A percentile compares a stretch with the other conserved stretches of the same genome.
Evolutionary conservation across 208 protist genomes (phyloP).

Genomic region (Crithidia acanthocephali): DNA sequence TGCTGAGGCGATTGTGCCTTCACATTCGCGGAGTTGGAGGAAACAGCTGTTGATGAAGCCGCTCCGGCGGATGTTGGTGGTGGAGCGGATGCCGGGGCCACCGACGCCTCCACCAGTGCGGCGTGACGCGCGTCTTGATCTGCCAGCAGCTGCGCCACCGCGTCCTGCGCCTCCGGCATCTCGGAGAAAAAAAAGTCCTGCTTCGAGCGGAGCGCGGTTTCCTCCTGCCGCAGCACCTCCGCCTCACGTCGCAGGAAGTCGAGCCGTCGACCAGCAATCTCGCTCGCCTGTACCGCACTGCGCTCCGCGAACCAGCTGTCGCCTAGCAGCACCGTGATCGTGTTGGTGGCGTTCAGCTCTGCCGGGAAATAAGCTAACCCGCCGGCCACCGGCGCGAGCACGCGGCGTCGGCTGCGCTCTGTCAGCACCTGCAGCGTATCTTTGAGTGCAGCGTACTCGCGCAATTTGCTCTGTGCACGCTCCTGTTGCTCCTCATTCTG

Average conservation of each 20-base stretch:
- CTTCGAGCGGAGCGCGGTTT: constrained; percentile 40
- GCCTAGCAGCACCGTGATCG: constrained; percentile 85
- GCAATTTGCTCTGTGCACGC: constrained; percentile 32
- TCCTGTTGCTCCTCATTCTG: constrained; percentile 56
- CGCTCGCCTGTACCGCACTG: constrained; percentile 74
- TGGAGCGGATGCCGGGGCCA: background rate
- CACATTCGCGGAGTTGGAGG: background rate
- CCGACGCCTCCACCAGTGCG: background rate
- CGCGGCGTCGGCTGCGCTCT: constrained; percentile 48
- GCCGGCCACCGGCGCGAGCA: constrained; percentile 82
- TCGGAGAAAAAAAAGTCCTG: constrained; percentile 73
- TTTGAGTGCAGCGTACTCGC: constrained; percentile 56
- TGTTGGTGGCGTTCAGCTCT: constrained; percentile 81
- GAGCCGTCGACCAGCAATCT: constrained; percentile 67
- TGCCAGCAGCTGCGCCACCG: constrained; percentile 51
- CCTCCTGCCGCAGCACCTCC: constrained; percentile 66
- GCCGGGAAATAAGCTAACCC: constrained; percentile 85
- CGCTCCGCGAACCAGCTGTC: constrained; percentile 91
- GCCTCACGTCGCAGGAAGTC: constrained; percentile 78
- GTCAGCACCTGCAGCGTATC: constrained; percentile 60
- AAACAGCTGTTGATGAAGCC: no score
- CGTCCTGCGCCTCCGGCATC: constrained; percentile 60
- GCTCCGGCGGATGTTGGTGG: background rate
- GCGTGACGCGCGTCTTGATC: constrained; percentile 28
- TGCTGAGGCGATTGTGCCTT: no score